These are phyloP conservation scores for Phytomonas francai DNA, from an alignment of 208 protist genomes.

Conservation along the genomic window DNA sequence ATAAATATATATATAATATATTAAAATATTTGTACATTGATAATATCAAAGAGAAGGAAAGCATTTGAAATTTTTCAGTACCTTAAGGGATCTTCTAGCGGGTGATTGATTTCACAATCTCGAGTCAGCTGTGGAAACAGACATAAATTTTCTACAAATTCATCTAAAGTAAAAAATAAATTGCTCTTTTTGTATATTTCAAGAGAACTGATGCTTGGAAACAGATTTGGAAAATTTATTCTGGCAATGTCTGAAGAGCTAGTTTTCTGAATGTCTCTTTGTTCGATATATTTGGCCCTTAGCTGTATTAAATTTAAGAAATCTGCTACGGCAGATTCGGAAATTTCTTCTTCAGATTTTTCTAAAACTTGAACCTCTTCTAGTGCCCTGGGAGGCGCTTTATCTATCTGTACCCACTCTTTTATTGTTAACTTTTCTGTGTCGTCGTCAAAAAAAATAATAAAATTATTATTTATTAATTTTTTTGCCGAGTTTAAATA, in stretches of 20 bases:
- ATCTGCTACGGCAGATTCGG: slow-evolving; percentile 32
- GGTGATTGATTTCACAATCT: slow-evolving; percentile 66
- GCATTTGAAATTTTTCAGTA: slow-evolving; percentile 38
- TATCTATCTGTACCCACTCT: slow-evolving; percentile 36
- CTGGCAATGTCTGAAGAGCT: slow-evolving; percentile 62
- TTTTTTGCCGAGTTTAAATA: slow-evolving; percentile 22
- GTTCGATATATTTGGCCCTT: slow-evolving; percentile 12
- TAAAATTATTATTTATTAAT: slow-evolving; percentile 19
- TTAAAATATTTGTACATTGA: slow-evolving; percentile 7
- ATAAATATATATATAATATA: neutral
- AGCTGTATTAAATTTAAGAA: slow-evolving; percentile 47
- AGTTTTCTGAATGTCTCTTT: slow-evolving; percentile 14
- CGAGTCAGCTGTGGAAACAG: slow-evolving; percentile 39
- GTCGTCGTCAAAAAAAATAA: slow-evolving; percentile 73
- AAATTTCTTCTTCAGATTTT: slow-evolving; percentile 45
- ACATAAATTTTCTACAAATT: slow-evolving; percentile 60
- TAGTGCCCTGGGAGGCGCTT: slow-evolving; percentile 34
- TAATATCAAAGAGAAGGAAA: slow-evolving; percentile 4
- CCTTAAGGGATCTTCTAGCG: slow-evolving; percentile 64
- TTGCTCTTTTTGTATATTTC: slow-evolving; percentile 39
- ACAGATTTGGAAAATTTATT: slow-evolving; percentile 55
- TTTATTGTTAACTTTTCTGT: slow-evolving; percentile 11
- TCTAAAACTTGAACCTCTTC: slow-evolving; percentile 15
- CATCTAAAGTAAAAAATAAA: slow-evolving; percentile 46
- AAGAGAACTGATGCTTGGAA: slow-evolving; percentile 41